phyloP scores from a whole-genome alignment of 345 rosid species.

The Hibiscus syriacus region DNA sequence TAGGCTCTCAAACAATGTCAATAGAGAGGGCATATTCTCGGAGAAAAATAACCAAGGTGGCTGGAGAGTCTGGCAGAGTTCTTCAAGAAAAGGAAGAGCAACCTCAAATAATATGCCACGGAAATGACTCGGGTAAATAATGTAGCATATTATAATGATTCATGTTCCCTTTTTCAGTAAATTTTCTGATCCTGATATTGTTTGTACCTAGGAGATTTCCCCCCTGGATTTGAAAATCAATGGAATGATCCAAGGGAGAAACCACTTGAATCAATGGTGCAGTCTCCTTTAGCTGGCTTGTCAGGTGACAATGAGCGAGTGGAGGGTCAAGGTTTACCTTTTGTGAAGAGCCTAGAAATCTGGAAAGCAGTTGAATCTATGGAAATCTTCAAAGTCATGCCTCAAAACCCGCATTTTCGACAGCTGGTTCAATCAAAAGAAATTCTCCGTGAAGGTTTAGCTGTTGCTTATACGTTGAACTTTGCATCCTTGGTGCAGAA shows the following conservation, averaged over 20 bases:
- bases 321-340: not conserved
- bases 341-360: not conserved
- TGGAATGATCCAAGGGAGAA: not conserved
- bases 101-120: not conserved
- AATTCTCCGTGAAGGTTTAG: slow-evolving; percentile 2
- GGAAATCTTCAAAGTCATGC: slow-evolving; percentile 5
- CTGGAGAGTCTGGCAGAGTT: not conserved
- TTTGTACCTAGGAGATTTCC: not conserved
- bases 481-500: slow-evolving; percentile 8
- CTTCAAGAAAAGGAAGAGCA: slow-evolving; percentile 1
- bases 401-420: slow-evolving; percentile 9
- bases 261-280: not conserved
- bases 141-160: not conserved
- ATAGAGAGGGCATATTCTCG: not conserved
- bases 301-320: not conserved
- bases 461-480: not conserved
- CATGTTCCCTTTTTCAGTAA: not conserved
- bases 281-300: not conserved
- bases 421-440: not conserved
- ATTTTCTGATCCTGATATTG: not conserved
- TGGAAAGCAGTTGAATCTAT: slow-evolving; percentile 3
- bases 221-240: not conserved
- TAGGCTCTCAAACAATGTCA: not conserved
- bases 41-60: not conserved
- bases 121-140: not conserved